Conservation (phyloP, 176 grass and related monocot species). For the Dendrocalamus sinicus region DNA sequence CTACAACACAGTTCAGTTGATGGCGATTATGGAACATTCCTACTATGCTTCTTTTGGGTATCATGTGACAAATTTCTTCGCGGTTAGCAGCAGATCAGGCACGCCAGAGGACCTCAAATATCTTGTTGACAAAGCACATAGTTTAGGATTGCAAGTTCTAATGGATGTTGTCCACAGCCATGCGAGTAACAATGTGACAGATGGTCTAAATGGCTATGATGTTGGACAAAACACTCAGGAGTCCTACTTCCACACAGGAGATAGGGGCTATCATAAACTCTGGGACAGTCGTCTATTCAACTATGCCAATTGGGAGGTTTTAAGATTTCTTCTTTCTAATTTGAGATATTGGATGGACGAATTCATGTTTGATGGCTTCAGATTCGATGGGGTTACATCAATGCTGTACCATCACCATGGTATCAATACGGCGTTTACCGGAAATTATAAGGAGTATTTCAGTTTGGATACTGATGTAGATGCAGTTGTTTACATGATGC, state of each 20-base stretch:
- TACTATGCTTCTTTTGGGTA: slow-evolving; percentile 99
- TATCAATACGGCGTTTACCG: slow-evolving; percentile 74
- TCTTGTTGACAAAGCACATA: slow-evolving; percentile 94
- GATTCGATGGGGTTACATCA: slow-evolving; percentile 92
- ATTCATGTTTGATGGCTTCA: slow-evolving; percentile 92
- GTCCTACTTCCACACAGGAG: slow-evolving; percentile 88
- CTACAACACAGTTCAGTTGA: slow-evolving; percentile 93
- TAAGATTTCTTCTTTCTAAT: slow-evolving; percentile 95
- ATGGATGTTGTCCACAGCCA: slow-evolving; percentile 98
- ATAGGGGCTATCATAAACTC: slow-evolving; percentile 85
- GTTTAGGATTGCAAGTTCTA: slow-evolving; percentile 79
- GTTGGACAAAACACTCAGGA: slow-evolving; percentile 74
- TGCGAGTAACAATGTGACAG: slow-evolving; percentile 76
- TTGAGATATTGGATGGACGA: slow-evolving; percentile 96
- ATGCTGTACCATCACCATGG: slow-evolving; percentile 99
- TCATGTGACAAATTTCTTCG: slow-evolving; percentile 98
- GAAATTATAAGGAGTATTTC: slow-evolving; percentile 90
- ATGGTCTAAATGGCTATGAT: slow-evolving; percentile 99
- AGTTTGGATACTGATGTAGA: slow-evolving; percentile 87
- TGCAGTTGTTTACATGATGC: slow-evolving; percentile 91
- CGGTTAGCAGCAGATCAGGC: slow-evolving; percentile 87
- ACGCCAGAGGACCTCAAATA: slow-evolving; percentile 97
- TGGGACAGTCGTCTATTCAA: slow-evolving; percentile 98
- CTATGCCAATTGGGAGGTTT: slow-evolving; percentile 96
- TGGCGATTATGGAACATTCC: slow-evolving; percentile 97